These are phyloP conservation scores for Talaromyces sp. DNA, from an alignment of 2,329 filamentous ascomycete genomes.

Conservation along the genomic window DNA sequence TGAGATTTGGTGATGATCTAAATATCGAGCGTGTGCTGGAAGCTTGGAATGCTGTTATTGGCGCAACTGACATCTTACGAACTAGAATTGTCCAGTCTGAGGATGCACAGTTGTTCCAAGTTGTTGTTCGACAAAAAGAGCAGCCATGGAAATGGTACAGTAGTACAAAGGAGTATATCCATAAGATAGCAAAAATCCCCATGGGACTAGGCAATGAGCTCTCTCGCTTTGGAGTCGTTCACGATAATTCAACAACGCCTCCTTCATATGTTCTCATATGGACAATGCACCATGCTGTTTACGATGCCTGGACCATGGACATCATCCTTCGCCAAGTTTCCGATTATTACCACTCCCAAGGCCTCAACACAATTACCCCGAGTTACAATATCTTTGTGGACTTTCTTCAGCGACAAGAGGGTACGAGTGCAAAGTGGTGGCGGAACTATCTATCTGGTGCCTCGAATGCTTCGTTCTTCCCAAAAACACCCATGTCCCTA, in stretches of 20 bases:
- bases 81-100: not conserved
- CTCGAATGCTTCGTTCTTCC: not conserved
- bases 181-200: not conserved
- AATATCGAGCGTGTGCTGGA: not conserved
- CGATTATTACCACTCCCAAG: too few relatives aligned
- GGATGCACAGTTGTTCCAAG: not conserved
- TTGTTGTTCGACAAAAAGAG: not conserved
- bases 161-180: not conserved
- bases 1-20: not conserved
- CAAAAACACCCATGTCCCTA: not conserved
- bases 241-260: not conserved
- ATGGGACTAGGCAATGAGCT: not conserved
- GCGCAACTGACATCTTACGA: not conserved
- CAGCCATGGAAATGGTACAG: not conserved
- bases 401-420: not conserved
- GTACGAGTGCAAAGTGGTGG: not conserved
- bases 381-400: not conserved
- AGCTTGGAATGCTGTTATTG: not conserved
- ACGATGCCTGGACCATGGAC: not conserved
- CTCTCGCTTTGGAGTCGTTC: not conserved
- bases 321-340: not conserved
- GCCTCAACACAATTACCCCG: too few relatives aligned
- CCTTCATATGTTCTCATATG: not conserved
- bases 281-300: slow-evolving; percentile 3
- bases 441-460: not conserved